These are phyloP conservation scores for Lunularia cruciata DNA, from an alignment of 225 moss, liverwort and hornwort genomes.

Conservation along the genomic window DNA sequence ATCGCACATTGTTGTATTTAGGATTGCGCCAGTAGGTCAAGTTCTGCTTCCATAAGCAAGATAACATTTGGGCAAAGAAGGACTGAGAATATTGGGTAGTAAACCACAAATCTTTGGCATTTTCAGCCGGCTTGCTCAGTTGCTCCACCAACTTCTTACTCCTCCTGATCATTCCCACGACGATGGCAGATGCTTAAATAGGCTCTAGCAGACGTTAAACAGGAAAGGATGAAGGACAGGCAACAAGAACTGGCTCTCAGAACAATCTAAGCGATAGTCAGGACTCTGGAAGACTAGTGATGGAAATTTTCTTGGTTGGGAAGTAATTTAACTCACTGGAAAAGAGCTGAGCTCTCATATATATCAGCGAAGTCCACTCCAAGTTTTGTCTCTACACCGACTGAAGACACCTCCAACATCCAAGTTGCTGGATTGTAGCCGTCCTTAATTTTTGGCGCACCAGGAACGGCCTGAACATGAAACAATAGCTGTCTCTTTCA, in stretches of 20 bases:
- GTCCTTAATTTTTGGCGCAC: slow-evolving; percentile 34
- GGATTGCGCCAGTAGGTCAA: slow-evolving; percentile 82
- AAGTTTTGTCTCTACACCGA: slow-evolving; percentile 35
- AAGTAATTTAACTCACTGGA: slow-evolving; percentile 22
- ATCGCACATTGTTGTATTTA: slow-evolving; percentile 67
- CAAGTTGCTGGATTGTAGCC: slow-evolving; percentile 49
- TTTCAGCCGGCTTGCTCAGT: slow-evolving; percentile 46
- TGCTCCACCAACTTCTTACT: slow-evolving; percentile 57
- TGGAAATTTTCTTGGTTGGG: too few species aligned
- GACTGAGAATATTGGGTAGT: slow-evolving; percentile 61
- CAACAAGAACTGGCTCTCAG: too few species aligned
- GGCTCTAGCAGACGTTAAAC: too few species aligned
- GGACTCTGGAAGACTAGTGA: too few species aligned
- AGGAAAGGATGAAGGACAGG: too few species aligned
- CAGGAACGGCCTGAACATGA: slow-evolving; percentile 37
- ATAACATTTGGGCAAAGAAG: slow-evolving; percentile 60
- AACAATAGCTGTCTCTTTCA: not conserved
- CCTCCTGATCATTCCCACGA: slow-evolving; percentile 29
- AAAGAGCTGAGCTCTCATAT: slow-evolving; percentile 28
- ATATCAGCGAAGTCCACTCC: slow-evolving; percentile 40
- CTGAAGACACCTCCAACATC: slow-evolving; percentile 45
- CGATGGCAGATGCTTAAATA: too few species aligned
- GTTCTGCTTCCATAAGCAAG: slow-evolving; percentile 86
- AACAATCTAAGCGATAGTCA: too few species aligned
- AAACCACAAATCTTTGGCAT: slow-evolving; percentile 53